Base-by-base conservation (phyloP, 2,329 filamentous ascomycete genomes). In the Colletotrichum theobromicola region DNA sequence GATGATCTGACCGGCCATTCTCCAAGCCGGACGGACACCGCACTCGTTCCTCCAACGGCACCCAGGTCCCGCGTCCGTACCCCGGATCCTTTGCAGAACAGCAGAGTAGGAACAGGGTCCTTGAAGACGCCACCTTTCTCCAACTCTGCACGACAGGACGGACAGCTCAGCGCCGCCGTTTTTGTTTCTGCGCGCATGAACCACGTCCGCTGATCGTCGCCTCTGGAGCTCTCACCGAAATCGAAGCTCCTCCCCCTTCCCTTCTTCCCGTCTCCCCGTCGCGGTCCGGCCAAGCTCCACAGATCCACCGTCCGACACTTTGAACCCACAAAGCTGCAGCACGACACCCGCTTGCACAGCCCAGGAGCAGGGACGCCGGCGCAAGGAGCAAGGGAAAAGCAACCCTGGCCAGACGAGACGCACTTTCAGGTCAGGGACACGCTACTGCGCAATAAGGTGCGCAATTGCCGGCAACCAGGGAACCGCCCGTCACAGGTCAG, bases 281-380 rank as follows among this genome's bases (percentile, higher is more conserved):
- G 42, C 42, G 42, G 18, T 67, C 72, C 37, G 62, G 18, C 37
- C 42, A 72, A 67, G 68, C 62, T 74, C 68, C 68, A 72, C 62
- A 57, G 61, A 67, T 67, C 68, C 72, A 72, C 68, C 62, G 50
- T 67, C 68, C 72, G 66, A 62, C 62, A 46, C 30, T 34, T 34
- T 26, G 58, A 55, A 46, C 61, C 70, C 57, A 50, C 37, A 53
- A 30, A 64, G 58, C 71, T 71, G 62, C 69, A 67, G 32, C 69
- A 50, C 26, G 32, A 42, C 66, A 34, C 35, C 18, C 46, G 21
- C 16, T 35, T 74, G 72, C 72, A 74, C 72, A 57, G 71, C 68
- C 68, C 67, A 32, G 34, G 46, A 24, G 15, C 24, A 65, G 60
- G 64, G 28, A 67, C 18, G 28, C 16, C 58, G 67, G 28, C 26